Conservation (phyloP, 306 rosid species). For the Neltuma alba region DNA sequence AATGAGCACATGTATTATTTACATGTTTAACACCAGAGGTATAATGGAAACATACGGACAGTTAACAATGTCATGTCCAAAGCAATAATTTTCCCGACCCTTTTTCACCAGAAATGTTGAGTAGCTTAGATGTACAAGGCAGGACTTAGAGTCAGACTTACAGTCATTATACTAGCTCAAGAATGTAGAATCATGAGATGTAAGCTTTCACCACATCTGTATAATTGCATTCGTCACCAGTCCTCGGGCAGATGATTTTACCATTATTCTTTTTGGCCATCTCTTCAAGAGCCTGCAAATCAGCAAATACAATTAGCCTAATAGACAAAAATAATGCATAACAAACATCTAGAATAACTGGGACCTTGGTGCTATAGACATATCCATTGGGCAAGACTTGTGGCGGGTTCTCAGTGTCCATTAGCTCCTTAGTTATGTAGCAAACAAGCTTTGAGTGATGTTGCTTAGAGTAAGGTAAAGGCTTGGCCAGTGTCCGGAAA, state of each 20-base stretch:
- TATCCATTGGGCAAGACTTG: constrained; percentile 95
- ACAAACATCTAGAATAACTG: constrained; percentile 18
- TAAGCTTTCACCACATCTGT: constrained; percentile 86
- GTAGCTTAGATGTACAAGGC: constrained; percentile 25
- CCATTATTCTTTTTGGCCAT: constrained; percentile 91
- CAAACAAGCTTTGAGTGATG: constrained; percentile 98
- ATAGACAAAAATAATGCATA: background rate
- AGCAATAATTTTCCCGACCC: constrained; percentile 30
- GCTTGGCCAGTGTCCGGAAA: constrained; percentile 81
- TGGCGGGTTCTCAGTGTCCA: constrained; percentile 99
- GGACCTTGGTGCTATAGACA: constrained; percentile 93
- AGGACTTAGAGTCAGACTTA: constrained; percentile 4
- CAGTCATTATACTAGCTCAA: constrained; percentile 12
- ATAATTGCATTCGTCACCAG: constrained; percentile 62
- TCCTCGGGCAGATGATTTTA: constrained; percentile 85
- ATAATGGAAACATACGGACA: constrained; percentile 23
- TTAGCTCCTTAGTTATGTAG: constrained; percentile 93
- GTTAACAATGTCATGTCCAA: background rate
- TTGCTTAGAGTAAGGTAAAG: constrained; percentile 94
- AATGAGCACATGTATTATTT: constrained; percentile 35
- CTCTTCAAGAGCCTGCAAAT: constrained; percentile 91
- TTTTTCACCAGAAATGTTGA: constrained; percentile 20
- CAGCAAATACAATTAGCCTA: constrained; percentile 26
- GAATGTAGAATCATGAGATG: constrained; percentile 54
- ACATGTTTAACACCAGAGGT: constrained; percentile 36